phyloP scores from a whole-genome alignment of 768 basidiomycete species.

The Pulveroboletus sp. region DNA sequence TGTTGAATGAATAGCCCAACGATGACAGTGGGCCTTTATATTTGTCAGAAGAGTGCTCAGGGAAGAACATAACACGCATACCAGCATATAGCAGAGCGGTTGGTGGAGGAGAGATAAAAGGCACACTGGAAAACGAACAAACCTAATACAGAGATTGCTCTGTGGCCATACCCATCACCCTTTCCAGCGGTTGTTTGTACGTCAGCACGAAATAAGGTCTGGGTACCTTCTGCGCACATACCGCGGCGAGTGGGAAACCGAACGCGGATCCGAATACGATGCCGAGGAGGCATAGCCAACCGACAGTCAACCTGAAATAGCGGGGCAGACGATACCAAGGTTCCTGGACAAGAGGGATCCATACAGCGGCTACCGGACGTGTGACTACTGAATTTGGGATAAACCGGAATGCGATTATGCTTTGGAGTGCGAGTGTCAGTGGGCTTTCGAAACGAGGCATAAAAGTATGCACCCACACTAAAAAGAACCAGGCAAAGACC shows the following conservation, averaged over 20 bases:
- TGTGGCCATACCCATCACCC: constrained; percentile 70
- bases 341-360: constrained; percentile 59
- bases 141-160: constrained; percentile 79
- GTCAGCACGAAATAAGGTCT: constrained; percentile 13
- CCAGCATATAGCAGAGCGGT: constrained; percentile 71
- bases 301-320: constrained; percentile 54
- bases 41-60: not conserved
- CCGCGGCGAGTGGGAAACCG: constrained; percentile 63
- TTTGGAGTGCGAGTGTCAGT: too few species aligned
- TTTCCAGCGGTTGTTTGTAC: too few species aligned
- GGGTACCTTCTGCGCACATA: constrained; percentile 31
- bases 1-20: constrained; percentile 86
- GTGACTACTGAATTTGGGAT: constrained; percentile 71
- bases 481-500: constrained; percentile 79
- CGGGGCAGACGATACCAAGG: constrained; percentile 69
- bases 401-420: constrained; percentile 82
- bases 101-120: constrained; percentile 67
- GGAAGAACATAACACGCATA: constrained; percentile 28
- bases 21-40: constrained; percentile 74
- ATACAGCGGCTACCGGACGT: constrained; percentile 68
- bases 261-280: constrained; percentile 87
- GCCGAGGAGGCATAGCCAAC: constrained; percentile 74
- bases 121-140: constrained; percentile 75
- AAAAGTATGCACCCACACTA: constrained; percentile 46
- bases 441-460: not conserved